Percentiles rank a stretch among this genome's conserved stretches.
These are phyloP conservation scores for Pistacia atlantica DNA, from an alignment of 345 rosid genomes.

Conservation along the genomic window DNA sequence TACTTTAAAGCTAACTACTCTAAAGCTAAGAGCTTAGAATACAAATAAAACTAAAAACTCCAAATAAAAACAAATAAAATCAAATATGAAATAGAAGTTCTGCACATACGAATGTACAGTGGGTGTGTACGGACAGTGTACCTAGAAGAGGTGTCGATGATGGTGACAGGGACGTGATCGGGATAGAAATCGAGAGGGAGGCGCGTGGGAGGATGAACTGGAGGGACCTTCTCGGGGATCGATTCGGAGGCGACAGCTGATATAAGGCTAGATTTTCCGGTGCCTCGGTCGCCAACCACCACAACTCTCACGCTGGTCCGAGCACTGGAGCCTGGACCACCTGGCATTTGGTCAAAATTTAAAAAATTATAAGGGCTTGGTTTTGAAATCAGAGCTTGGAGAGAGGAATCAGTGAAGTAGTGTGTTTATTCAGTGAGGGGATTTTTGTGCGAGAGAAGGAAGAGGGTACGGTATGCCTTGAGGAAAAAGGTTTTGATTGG, in stretches of 20 bases:
- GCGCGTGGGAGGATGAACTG: slow-evolving; percentile 64
- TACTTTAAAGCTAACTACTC: background rate
- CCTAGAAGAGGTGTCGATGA: slow-evolving; percentile 85
- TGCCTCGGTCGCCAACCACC: slow-evolving; percentile 72
- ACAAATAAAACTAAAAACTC: background rate
- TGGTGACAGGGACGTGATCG: slow-evolving; percentile 72
- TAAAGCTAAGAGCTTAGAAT: background rate
- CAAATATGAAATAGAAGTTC: background rate
- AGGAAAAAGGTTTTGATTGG: no score
- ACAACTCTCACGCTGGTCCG: slow-evolving; percentile 63
- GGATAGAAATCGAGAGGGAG: slow-evolving; percentile 77
- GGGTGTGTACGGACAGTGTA: slow-evolving; percentile 10
- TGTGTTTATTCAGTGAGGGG: background rate
- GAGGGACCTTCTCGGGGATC: slow-evolving; percentile 63
- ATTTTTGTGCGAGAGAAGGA: slow-evolving; percentile 4
- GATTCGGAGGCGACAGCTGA: slow-evolving; percentile 67
- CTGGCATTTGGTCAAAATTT: slow-evolving; percentile 36
- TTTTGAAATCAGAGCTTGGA: slow-evolving; percentile 5
- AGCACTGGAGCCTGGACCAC: slow-evolving; percentile 47
- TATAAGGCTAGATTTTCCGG: slow-evolving; percentile 82
- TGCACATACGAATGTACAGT: background rate
- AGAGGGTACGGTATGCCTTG: no score
- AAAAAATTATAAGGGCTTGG: background rate
- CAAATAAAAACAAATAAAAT: background rate
- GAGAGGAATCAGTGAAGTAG: slow-evolving; percentile 4